These are phyloP conservation scores for Tolypocladium inflatum DNA, from an alignment of 2,329 filamentous ascomycete species.

Conservation along the genomic window DNA sequence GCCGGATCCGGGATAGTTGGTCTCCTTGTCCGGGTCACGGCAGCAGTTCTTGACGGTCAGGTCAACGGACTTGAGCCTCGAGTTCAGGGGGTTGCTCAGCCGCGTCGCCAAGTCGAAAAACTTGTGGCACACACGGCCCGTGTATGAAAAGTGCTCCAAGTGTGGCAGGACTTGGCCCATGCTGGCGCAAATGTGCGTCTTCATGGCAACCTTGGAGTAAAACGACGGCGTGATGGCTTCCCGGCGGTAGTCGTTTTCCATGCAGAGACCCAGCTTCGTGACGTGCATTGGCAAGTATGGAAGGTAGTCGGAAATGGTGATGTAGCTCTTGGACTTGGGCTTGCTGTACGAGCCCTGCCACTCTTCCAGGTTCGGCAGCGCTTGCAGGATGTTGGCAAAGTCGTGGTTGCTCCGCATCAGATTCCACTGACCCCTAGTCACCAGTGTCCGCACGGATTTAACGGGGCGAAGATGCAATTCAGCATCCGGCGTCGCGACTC, in stretches of 20 bases:
- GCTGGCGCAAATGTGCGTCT: slow-evolving; percentile 55
- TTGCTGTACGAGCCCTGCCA: slow-evolving; percentile 60
- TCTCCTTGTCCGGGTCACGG: slow-evolving; percentile 39
- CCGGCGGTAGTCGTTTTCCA: slow-evolving; percentile 63
- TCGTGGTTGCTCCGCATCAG: slow-evolving; percentile 55
- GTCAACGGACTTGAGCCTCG: slow-evolving; percentile 55
- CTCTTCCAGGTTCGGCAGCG: slow-evolving; percentile 55
- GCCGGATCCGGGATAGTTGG: slow-evolving; percentile 50
- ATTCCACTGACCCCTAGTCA: slow-evolving; percentile 72
- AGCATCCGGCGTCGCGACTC: slow-evolving; percentile 10
- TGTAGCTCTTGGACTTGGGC: slow-evolving; percentile 64
- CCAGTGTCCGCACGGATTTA: slow-evolving; percentile 52
- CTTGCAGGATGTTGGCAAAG: slow-evolving; percentile 50
- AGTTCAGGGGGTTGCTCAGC: slow-evolving; percentile 35
- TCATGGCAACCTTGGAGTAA: slow-evolving; percentile 48
- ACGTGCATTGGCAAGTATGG: slow-evolving; percentile 47
- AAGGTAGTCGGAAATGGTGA: slow-evolving; percentile 57
- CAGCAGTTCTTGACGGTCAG: slow-evolving; percentile 69
- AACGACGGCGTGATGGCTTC: slow-evolving; percentile 52
- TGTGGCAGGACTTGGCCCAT: slow-evolving; percentile 51
- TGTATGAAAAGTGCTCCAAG: slow-evolving; percentile 62
- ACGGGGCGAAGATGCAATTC: slow-evolving; percentile 34
- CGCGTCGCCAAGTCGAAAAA: slow-evolving; percentile 54
- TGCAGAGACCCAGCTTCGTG: slow-evolving; percentile 54
- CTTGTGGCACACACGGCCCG: slow-evolving; percentile 59